These are phyloP conservation scores for Talaromyces stipitatus DNA, from an alignment of 495 filamentous ascomycete genomes.

Conservation along the genomic window DNA sequence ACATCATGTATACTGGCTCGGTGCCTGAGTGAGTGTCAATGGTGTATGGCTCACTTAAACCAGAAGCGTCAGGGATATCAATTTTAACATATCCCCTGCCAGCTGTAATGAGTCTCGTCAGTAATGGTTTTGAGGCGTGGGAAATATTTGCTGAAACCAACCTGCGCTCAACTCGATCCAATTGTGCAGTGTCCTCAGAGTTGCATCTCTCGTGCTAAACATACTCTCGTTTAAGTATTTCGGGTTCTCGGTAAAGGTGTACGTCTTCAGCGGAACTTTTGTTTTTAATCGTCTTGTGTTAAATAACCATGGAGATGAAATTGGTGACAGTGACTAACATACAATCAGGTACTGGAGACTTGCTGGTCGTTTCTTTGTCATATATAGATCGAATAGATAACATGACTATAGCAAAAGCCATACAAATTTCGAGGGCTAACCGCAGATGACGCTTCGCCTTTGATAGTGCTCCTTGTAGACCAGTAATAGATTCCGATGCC, in stretches of 20 bases:
- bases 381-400: background rate
- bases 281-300: background rate
- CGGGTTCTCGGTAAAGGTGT: background rate
- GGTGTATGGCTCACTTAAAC: background rate
- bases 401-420: background rate
- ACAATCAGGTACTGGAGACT: background rate
- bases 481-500: background rate
- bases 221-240: background rate
- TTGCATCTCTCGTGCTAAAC: background rate
- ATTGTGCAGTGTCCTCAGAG: background rate
- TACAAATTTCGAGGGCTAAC: background rate
- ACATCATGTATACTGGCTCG: constrained; percentile 3
- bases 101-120: background rate
- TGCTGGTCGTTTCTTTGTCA: background rate
- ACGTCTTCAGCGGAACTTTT: background rate
- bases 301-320: background rate
- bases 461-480: background rate
- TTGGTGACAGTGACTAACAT: background rate
- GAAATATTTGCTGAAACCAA: background rate
- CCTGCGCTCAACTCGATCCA: constrained; percentile 2
- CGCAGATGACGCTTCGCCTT: background rate
- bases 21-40: background rate
- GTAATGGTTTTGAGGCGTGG: background rate
- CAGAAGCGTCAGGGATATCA: background rate
- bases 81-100: constrained; percentile 3